Base-by-base conservation (phyloP, 441 rosid genomes). In the Flueggea neowawraea region DNA sequence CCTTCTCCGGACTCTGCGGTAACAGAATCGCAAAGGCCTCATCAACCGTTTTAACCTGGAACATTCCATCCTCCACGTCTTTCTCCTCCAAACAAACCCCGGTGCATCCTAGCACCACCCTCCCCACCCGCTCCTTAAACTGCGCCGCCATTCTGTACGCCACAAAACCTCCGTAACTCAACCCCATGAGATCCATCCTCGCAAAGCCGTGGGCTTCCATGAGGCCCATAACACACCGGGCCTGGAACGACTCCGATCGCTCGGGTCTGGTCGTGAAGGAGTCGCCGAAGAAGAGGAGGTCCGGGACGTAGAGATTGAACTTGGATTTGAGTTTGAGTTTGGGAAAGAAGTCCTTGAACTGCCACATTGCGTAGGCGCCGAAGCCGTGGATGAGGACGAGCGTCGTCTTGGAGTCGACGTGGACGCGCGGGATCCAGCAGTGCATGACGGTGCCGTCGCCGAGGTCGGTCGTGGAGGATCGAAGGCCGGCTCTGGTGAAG, bases 301-400 rank as follows among this genome's bases (percentile, higher is more conserved):
- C 91, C 10, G 96, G 96, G 0, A 85, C 85, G 80, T 80, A 87
- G 68, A 90, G 78, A 67, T 90, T 90, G 84, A 79, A 90, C 49
- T 79, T 74, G 71, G 90, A 45, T 17, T 69, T 67, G 22, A 55
- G 69, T 17, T 69, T 67, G 22, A 55, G 69, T 0, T 64, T 76
- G 32, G 85, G 66, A 58, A 87, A 68, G 70, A 87, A 77, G 54
- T 67, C 63, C 39, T 60, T 69, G 86, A 88, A 87, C 63, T 90
- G 96, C 96, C 96, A 90, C 96, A 87, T 87, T 59, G 96, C 92
- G 75, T 90, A 87, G 69, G 95, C 96, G 12, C 96, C 96, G 69
- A 90, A 60, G 58, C 96, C 95, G 74, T 90, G 96, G 66, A 90
- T 55, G 17, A 90, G 78, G 64, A 84, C 54, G 6, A 90, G 76